phyloP scores from a whole-genome alignment of 495 filamentous ascomycete genomes.

The Echria macrotheca region DNA sequence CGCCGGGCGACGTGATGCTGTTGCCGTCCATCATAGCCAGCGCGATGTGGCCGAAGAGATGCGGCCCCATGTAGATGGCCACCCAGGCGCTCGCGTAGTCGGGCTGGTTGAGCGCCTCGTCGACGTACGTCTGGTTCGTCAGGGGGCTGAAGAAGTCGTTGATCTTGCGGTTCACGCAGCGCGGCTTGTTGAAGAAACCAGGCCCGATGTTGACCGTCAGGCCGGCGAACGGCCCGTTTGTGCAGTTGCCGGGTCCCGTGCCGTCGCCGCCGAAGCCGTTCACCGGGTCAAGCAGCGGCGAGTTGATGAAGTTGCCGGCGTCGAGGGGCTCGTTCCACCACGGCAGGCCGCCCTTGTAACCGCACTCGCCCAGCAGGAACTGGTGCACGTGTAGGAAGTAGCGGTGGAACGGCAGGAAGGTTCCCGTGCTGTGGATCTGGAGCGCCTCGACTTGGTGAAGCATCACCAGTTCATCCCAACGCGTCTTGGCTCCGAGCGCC shows the following conservation, averaged over 20 bases:
- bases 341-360: constrained; percentile 30
- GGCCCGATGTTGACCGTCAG: constrained; percentile 28
- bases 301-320: constrained; percentile 30
- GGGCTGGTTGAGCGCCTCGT: constrained; percentile 1
- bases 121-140: constrained; percentile 2
- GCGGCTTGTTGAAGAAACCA: constrained; percentile 27
- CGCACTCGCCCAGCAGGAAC: constrained; percentile 39
- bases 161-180: constrained; percentile 33
- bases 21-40: constrained; percentile 19
- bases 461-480: constrained; percentile 40
- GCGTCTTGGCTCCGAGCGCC: constrained; percentile 27
- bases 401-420: constrained; percentile 48
- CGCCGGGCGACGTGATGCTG: constrained; percentile 27
- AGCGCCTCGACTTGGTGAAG: constrained; percentile 30
- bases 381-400: constrained; percentile 43
- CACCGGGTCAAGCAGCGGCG: constrained; percentile 28
- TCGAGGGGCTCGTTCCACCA: constrained; percentile 46
- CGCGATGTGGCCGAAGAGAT: constrained; percentile 15
- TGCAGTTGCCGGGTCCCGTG: constrained; percentile 23
- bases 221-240: constrained; percentile 40
- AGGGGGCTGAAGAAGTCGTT: constrained; percentile 11
- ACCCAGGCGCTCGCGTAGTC: constrained; percentile 7
- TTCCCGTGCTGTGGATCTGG: constrained; percentile 27
- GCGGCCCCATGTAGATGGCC: constrained; percentile 16
- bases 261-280: constrained; percentile 44